Percentiles rank a stretch among this genome's conserved stretches.
Evolutionary conservation across 73 alveolate species (phyloP).

Genomic region (Tetrahymena borealis): DNA sequence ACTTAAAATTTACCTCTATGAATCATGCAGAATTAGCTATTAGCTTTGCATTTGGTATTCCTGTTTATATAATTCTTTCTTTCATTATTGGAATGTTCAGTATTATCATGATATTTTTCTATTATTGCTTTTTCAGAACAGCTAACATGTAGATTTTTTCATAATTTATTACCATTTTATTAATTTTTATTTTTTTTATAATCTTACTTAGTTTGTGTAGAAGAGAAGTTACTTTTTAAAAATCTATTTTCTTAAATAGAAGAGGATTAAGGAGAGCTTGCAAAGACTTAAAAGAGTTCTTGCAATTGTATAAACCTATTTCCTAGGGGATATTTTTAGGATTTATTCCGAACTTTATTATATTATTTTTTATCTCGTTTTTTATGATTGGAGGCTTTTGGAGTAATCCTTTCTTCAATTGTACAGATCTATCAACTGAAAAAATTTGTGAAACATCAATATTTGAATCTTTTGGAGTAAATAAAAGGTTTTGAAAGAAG

Average conservation of each 20-base stretch:
- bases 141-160: background rate
- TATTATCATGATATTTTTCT: background rate
- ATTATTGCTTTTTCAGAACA: background rate
- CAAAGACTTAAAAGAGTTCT: background rate
- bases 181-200: too few relatives aligned
- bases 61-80: slow-evolving; percentile 10
- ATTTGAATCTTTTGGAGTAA: background rate
- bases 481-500: slow-evolving; percentile 40
- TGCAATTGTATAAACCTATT: background rate
- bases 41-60: slow-evolving; percentile 18
- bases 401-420: background rate
- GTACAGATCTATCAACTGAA: background rate
- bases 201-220: background rate
- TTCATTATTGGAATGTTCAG: slow-evolving; percentile 2
- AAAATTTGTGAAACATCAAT: background rate
- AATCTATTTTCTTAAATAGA: background rate
- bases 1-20: background rate
- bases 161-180: too few relatives aligned
- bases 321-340: background rate
- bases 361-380: background rate
- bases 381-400: background rate
- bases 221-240: background rate
- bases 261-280: background rate
- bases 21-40: slow-evolving; percentile 17
- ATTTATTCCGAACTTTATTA: background rate